Evolutionary conservation across 2,329 filamentous ascomycete genomes (phyloP).

Genomic region (Xylaria sp.): DNA sequence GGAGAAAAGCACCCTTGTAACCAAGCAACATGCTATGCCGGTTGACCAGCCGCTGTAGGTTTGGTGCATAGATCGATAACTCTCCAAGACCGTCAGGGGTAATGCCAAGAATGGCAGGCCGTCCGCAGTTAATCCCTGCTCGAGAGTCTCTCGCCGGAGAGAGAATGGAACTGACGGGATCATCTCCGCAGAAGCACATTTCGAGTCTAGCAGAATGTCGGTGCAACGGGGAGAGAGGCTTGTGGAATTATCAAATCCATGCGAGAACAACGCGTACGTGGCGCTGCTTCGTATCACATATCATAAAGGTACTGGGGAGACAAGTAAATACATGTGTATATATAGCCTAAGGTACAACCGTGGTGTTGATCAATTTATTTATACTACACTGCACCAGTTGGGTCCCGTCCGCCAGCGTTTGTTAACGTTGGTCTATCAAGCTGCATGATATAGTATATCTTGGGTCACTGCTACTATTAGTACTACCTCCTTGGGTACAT

Average conservation of each 20-base stretch:
- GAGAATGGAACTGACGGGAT: not conserved
- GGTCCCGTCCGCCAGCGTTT: not conserved
- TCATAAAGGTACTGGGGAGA: not conserved
- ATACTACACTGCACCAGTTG: not conserved
- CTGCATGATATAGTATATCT: conserved; percentile 11
- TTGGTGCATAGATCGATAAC: not conserved
- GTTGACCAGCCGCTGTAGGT: not conserved
- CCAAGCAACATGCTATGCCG: conserved; percentile 9
- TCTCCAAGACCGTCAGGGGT: conserved; percentile 12
- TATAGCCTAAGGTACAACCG: conserved; percentile 31
- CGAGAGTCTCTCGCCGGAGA: not conserved
- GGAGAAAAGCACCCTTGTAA: conserved; percentile 29
- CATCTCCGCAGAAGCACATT: not conserved
- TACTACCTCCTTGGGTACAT: conserved; percentile 9
- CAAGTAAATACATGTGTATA: conserved; percentile 14
- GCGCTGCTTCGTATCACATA: not conserved
- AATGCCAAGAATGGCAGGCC: conserved; percentile 22
- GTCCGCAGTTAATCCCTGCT: conserved; percentile 12
- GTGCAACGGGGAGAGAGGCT: not conserved
- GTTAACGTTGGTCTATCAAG: conserved; percentile 7
- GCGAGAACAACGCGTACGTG: not conserved
- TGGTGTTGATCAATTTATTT: conserved; percentile 16
- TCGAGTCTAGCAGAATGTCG: conserved; percentile 9
- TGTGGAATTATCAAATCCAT: not conserved
- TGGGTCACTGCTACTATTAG: no score